These are phyloP conservation scores for Beauveria caledonica DNA, from an alignment of 2,329 filamentous ascomycete species.

Conservation along the genomic window DNA sequence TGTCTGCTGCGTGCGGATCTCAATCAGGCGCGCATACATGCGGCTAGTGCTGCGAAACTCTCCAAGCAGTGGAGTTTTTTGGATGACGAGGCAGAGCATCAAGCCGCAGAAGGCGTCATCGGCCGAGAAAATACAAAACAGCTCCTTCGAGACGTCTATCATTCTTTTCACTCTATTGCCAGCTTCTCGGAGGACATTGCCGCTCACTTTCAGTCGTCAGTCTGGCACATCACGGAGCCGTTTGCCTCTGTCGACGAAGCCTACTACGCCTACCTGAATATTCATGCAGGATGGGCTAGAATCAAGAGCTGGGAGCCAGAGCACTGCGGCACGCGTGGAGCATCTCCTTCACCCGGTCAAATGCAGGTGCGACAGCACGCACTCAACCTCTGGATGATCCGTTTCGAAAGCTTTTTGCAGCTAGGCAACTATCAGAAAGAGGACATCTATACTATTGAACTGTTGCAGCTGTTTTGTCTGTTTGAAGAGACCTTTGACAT, in stretches of 20 bases:
- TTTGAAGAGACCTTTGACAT: constrained; percentile 5
- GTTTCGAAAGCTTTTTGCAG: background rate
- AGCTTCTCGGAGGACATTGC: background rate
- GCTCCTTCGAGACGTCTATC: constrained; percentile 13
- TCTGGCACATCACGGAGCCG: background rate
- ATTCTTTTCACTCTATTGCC: constrained; percentile 6
- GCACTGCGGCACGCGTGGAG: background rate
- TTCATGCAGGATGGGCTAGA: background rate
- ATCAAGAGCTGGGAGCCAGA: constrained; percentile 2
- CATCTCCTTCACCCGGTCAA: background rate
- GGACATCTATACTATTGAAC: background rate
- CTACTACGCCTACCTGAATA: constrained; percentile 7
- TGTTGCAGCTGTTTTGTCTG: constrained; percentile 1
- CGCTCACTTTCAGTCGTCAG: background rate
- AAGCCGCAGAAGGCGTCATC: background rate
- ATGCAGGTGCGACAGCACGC: constrained; percentile 4
- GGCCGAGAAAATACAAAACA: background rate
- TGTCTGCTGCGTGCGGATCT: constrained; percentile 13
- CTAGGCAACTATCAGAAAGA: background rate
- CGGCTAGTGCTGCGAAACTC: constrained; percentile 9
- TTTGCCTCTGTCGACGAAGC: constrained; percentile 6
- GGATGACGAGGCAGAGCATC: background rate
- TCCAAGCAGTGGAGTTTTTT: constrained; percentile 13
- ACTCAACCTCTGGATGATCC: background rate
- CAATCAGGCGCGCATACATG: constrained; percentile 12